Base-by-base conservation (phyloP, 1,284 basidiomycete genomes). In the Heterobasidion parviporum region DNA sequence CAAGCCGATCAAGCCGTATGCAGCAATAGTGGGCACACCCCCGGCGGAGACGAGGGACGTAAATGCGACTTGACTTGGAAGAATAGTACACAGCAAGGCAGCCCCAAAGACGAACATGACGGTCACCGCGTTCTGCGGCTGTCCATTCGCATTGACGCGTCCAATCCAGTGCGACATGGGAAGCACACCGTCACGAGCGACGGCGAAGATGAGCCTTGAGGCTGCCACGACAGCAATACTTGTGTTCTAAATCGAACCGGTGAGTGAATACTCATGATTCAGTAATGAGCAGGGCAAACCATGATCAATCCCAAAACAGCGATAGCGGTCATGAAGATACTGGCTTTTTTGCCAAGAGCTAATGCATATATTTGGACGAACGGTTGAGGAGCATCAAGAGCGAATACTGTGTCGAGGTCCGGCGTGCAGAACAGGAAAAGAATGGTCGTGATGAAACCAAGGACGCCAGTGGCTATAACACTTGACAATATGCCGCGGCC, bases 351-450 rank as follows among this genome's bases (percentile, higher is more conserved):
- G 7, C 92, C 92, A 7, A 94, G 72, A 0, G 92, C 89, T 57
- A 92, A 69, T 0, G 85, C 85, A 65, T 93, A 94, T 12, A 94
- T 76, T 61, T 86, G 85, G 8, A 94, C 92, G 63, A 94, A 94
- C 1, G 92, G 92, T 64, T 94, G 92, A 0, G 92, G 92, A 0
- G 91, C 89, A 35, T 79, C 71, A 41, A 93, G 73, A 1, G 82
- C 71, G 66, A 92, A 92, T 36, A 92, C 70, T 0, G 79, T 79
- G 60, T 90, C 79, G 58, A 92, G 75, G 62, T 87, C 81, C 7
- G 92, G 91, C 2, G 84, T 87, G 72, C 91, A 94, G 70, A 93
- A 94, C 32, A 93, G 70, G 74, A 92, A 93, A 20, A 94, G 74
- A 58, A 94, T 89, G 1, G 82, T 80, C 16, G 88, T 85, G 49